Evolutionary conservation across 768 basidiomycete genomes (phyloP).

Genomic region (Exidia glandulosa): DNA sequence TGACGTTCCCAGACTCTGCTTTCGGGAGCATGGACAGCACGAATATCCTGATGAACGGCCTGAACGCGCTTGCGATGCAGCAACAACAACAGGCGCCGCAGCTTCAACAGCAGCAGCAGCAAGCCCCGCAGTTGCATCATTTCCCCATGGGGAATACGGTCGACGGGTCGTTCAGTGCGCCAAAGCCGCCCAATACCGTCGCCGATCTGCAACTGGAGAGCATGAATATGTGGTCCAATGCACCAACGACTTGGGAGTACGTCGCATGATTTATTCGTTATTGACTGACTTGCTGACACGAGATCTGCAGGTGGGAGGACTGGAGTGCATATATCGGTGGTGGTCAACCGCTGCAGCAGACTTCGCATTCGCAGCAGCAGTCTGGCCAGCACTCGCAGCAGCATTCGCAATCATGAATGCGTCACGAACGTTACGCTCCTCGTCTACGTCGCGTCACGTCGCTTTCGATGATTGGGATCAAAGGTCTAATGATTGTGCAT

Average conservation of each 20-base stretch:
- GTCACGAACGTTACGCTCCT: background rate
- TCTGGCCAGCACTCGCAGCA: background rate
- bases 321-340: background rate
- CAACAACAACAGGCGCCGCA: background rate
- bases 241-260: background rate
- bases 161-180: background rate
- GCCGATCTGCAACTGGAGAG: background rate
- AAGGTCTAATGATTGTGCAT: background rate
- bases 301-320: background rate
- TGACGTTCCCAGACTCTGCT: background rate
- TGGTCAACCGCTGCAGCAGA: background rate
- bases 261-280: background rate
- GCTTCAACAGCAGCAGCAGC: background rate
- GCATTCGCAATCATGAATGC: background rate
- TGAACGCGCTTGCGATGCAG: background rate
- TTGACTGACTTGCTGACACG: background rate
- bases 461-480: background rate
- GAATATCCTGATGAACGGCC: background rate
- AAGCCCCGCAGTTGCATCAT: background rate
- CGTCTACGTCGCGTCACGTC: background rate
- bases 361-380: background rate
- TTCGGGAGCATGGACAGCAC: background rate
- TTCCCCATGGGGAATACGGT: background rate
- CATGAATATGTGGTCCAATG: background rate
- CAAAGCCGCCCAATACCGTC: background rate